phyloP scores from a whole-genome alignment of 257 asterid genomes.

The Lycium barbarum region DNA sequence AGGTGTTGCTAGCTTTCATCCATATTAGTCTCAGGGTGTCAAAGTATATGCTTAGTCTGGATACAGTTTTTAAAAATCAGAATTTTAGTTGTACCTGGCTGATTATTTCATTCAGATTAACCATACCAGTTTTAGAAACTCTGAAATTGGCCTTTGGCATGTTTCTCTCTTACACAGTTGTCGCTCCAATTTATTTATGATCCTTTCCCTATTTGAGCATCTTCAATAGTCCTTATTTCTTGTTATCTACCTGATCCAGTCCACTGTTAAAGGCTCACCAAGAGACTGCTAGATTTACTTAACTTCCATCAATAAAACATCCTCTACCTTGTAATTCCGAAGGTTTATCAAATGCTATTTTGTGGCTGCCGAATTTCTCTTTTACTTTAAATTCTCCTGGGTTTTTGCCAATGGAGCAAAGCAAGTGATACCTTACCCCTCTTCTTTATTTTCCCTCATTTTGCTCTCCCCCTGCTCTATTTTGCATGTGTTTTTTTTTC shows the following conservation, averaged over 20 bases:
- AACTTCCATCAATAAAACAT: background rate
- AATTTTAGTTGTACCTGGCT: background rate
- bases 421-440: background rate
- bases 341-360: background rate
- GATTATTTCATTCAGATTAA: background rate
- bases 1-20: background rate
- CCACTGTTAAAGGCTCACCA: background rate
- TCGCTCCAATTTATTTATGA: background rate
- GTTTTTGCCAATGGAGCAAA: background rate
- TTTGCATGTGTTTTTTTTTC: too few species aligned
- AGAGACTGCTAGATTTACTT: background rate
- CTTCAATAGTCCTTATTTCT: background rate
- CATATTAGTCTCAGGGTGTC: background rate
- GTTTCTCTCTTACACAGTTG: background rate
- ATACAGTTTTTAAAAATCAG: background rate
- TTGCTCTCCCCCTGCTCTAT: background rate
- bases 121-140: background rate
- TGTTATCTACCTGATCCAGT: background rate
- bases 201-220: background rate
- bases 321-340: background rate
- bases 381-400: background rate
- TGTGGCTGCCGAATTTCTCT: background rate
- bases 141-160: background rate
- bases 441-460: background rate
- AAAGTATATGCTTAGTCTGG: background rate